Base-by-base conservation (phyloP, 495 filamentous ascomycete species). In the Penicillium dipodomyicola region DNA sequence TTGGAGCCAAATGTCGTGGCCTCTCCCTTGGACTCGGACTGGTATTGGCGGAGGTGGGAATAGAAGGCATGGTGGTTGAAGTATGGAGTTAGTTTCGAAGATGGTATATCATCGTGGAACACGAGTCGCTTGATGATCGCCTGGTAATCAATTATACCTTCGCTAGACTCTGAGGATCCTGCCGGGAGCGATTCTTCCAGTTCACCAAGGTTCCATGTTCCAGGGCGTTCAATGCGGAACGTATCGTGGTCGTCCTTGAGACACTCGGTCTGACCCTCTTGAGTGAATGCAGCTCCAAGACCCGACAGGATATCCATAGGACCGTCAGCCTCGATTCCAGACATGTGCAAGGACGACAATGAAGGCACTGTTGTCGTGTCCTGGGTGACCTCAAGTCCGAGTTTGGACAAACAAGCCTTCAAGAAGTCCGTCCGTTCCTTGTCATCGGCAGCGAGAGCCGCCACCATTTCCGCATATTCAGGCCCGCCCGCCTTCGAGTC, bases 61-160 rank as follows among this genome's bases (percentile, higher is more conserved):
- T 86, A 97, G 68, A 83, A 98, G 4, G 85, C 79, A 56, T 86
- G 69, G 65, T 97, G 91, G 61, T 94, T 90, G 75, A 97, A 97
- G 63, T 86, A 88, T 0, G 94, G 93, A 0, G 92, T 96, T 41
- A 88, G 82, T 66, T 88, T 88, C 14, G 78, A 79, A 29, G 84
- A 77, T 8, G 92, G 93, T 52, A 84, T 78, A n/a, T 80, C 80
- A 7, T 77, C 75, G 45, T 89, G 83, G 56, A 97, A 85, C 1
- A 87, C 74, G 23, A 92, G 78, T 25, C 77, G 81, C 65, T 97
- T 96, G 41, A 84, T 74, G 42, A 96, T 75, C 17, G 81, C 74
- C 63, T 83, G 82, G 76, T 93, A 92, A 59, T 96, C 88, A 58
- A 90, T 65, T 29, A 89, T 86, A 39, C 83, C 86, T 54, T 88